Base-by-base conservation (phyloP, 371 early-diverging fungal species). In the Mucor circinelloides region DNA sequence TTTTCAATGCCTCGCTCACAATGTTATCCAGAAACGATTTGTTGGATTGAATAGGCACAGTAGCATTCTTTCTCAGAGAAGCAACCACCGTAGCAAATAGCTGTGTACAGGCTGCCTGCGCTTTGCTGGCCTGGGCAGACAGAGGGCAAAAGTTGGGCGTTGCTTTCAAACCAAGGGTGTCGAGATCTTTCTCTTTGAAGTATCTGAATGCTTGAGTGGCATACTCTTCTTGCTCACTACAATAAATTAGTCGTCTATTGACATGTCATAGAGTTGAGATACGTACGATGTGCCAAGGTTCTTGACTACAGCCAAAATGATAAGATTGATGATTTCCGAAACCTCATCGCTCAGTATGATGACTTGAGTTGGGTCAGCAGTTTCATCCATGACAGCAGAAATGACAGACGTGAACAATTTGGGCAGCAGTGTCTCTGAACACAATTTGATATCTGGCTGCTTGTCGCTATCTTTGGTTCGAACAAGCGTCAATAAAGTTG, bases 401-500 rank as follows among this genome's bases (percentile, higher is more conserved):
- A 44, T 31, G 46, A 54, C 38, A n/a, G 59, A 25, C 12, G 38
- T 10, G 6, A 59, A 25, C 19, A 60, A 10, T 23, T 30, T 23
- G 12, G 55, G 65, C 21, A 46, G 27, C 27, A 67, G 25, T 19
- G 54, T 60, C 0, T 56, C 19, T 5, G 54, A 15, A 34, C 56
- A 55, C 13, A 27, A 5, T 23, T 77, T 68, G 23, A 86, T 69
- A 46, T 89, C 86, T 0, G 62, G 36, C 44, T 85, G 85, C 28
- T 77, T 70, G 15, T 70, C 67, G 7, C 61, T 62, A 2, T 78
- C 71, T 58, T 86, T 87, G 38, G 71, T 57, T 31, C 77, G 58
- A 17, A 87, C 63, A 7, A 87, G 64, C 21, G 64, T 72, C 66
- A 84, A 68, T 1, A 89, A 50, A 0, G 86, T 75, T 6, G 72